A percentile compares a stretch with the other conserved stretches of the same genome.
Evolutionary conservation across 176 grass and related monocot genomes (phyloP).

Genomic region (Areca catechu): DNA sequence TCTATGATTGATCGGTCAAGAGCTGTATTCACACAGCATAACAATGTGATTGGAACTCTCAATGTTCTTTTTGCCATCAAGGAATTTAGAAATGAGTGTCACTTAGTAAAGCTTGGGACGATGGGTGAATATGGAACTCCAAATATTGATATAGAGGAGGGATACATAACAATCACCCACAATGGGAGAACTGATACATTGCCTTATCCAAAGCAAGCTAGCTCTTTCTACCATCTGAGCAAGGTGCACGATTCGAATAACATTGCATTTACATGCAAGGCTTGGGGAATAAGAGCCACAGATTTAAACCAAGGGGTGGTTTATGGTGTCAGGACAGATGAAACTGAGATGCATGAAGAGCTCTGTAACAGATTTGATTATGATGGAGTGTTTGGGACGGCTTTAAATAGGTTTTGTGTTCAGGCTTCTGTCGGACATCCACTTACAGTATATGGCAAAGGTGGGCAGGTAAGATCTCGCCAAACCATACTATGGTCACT

Average conservation of each 20-base stretch:
- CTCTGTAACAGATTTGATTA: slow-evolving; percentile 90
- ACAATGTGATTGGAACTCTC: slow-evolving; percentile 94
- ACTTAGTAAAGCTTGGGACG: slow-evolving; percentile 88
- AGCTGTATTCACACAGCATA: slow-evolving; percentile 86
- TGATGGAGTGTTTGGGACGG: slow-evolving; percentile 84
- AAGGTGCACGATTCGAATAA: slow-evolving; percentile 99
- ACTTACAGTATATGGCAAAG: slow-evolving; percentile 93
- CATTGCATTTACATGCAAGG: slow-evolving; percentile 92
- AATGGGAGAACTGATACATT: slow-evolving; percentile 92
- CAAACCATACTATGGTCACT: too few species aligned
- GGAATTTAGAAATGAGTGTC: slow-evolving; percentile 70
- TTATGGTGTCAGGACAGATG: slow-evolving; percentile 76
- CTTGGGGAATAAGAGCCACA: slow-evolving; percentile 89
- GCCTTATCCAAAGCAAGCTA: slow-evolving; percentile 92
- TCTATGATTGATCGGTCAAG: slow-evolving; percentile 95
- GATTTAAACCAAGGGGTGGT: slow-evolving; percentile 96
- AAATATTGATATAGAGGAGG: slow-evolving; percentile 96
- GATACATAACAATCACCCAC: slow-evolving; percentile 78
- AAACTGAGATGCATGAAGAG: slow-evolving; percentile 91
- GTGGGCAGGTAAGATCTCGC: slow-evolving; percentile 54
- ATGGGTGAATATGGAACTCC: slow-evolving; percentile 98
- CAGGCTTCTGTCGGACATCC: slow-evolving; percentile 90
- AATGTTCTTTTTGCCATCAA: slow-evolving; percentile 93
- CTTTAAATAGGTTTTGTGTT: slow-evolving; percentile 95
- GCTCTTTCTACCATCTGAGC: slow-evolving; percentile 92